phyloP scores from a whole-genome alignment of 257 asterid genomes.

The Solanum habrochaites region DNA sequence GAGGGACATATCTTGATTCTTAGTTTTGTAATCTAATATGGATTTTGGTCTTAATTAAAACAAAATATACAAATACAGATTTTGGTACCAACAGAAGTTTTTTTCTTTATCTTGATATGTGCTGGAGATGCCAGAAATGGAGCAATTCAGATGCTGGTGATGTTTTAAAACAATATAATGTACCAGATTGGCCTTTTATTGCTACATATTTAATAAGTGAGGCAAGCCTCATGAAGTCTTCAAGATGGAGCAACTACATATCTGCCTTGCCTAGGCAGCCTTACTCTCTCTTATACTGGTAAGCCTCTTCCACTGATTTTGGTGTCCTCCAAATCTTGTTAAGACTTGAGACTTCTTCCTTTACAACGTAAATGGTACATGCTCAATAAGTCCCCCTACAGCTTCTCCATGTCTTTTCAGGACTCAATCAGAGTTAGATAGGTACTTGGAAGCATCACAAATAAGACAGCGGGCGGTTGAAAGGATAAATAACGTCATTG shows the following conservation, averaged over 20 bases:
- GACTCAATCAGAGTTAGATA: conserved; percentile 85
- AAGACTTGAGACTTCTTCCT: not conserved
- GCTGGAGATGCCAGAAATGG: conserved; percentile 54
- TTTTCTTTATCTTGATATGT: conserved; percentile 1
- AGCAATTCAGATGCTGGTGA: conserved; percentile 62
- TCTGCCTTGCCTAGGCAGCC: conserved; percentile 95
- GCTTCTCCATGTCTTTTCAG: conserved; percentile 75
- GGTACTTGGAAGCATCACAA: conserved; percentile 89
- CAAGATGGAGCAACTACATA: conserved; percentile 87
- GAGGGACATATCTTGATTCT: not conserved
- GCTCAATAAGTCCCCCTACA: conserved; percentile 70
- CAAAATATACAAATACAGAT: not conserved
- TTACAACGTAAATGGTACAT: conserved; percentile 5
- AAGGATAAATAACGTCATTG: conserved; percentile 74
- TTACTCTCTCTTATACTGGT: conserved; percentile 92
- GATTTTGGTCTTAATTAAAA: not conserved
- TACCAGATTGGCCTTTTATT: conserved; percentile 94
- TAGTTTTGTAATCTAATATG: not conserved
- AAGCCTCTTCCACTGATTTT: conserved; percentile 10
- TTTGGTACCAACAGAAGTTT: not conserved
- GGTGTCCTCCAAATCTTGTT: not conserved
- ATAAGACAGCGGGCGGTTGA: conserved; percentile 80
- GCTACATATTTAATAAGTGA: conserved; percentile 89
- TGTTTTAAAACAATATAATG: conserved; percentile 48
- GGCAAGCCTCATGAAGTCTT: conserved; percentile 53